phyloP scores from a whole-genome alignment of 441 rosid species.

The Raphanus hybrid region DNA sequence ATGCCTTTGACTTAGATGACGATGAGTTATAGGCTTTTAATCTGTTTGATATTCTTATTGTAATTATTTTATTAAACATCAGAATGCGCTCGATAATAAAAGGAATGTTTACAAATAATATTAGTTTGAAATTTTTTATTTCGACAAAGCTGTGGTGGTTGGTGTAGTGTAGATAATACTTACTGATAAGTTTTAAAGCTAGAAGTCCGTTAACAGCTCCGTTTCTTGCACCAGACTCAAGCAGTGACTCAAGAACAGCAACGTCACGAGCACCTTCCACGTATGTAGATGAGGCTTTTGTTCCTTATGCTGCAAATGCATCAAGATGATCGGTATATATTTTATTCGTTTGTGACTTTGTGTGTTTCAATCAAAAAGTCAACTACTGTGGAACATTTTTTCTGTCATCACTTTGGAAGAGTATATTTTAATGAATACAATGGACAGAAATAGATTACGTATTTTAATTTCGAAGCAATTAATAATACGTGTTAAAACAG shows the following conservation, averaged over 20 bases:
- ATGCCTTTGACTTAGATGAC: neutral
- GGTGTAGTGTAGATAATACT: too few species aligned
- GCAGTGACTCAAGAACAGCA: constrained; percentile 92
- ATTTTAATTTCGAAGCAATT: too few species aligned
- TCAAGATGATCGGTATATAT: neutral
- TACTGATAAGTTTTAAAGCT: too few species aligned
- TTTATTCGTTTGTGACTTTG: too few species aligned
- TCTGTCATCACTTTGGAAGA: too few species aligned
- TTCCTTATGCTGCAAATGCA: constrained; percentile 46
- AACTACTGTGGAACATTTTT: too few species aligned
- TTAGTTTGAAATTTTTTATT: constrained; percentile 9
- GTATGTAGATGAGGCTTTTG: constrained; percentile 70
- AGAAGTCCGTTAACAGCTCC: constrained; percentile 68
- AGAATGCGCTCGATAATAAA: neutral
- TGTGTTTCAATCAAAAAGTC: too few species aligned
- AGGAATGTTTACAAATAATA: constrained; percentile 6
- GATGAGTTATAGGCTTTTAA: constrained; percentile 31
- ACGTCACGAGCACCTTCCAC: constrained; percentile 93
- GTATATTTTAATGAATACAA: too few species aligned
- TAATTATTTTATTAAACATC: constrained; percentile 30
- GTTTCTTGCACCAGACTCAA: constrained; percentile 73
- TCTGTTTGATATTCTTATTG: constrained; percentile 29
- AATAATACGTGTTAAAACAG: too few species aligned
- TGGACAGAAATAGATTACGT: too few species aligned
- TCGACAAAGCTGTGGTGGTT: constrained; percentile 18